Conservation (phyloP, 2,329 filamentous ascomycete genomes). For the Neonectria punicea region DNA sequence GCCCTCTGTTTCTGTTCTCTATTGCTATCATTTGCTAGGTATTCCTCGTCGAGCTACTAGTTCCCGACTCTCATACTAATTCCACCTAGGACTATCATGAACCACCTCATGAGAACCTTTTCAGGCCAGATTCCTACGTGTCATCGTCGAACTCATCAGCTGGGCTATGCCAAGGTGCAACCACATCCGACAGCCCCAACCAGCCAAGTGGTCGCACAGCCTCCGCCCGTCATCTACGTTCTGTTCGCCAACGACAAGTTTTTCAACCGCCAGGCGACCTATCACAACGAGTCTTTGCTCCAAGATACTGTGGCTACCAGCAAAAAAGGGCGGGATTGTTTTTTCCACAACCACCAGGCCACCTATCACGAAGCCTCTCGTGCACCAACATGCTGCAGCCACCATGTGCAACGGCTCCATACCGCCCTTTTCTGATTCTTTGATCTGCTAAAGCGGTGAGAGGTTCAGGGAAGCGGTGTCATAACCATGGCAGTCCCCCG, state of each 20-base stretch:
- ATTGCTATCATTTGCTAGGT: too few relatives aligned
- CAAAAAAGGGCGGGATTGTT: slow-evolving; percentile 22
- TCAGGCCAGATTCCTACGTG: too few relatives aligned
- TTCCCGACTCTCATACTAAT: slow-evolving; percentile 17
- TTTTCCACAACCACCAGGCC: background rate
- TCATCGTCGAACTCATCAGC: too few relatives aligned
- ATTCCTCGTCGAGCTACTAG: too few relatives aligned
- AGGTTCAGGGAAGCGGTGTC: background rate
- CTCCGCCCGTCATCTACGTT: background rate
- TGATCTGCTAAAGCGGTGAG: background rate
- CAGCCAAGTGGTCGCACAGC: too few relatives aligned
- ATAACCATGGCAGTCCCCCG: background rate
- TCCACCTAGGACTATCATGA: too few relatives aligned
- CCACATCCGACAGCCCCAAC: too few relatives aligned
- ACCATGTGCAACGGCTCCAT: background rate
- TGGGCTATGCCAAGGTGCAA: too few relatives aligned
- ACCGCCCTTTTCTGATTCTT: background rate
- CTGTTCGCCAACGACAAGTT: background rate
- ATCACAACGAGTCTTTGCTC: background rate
- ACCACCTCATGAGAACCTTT: too few relatives aligned
- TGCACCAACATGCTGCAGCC: background rate
- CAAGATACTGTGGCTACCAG: background rate
- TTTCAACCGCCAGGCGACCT: background rate
- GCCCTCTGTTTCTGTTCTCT: too few relatives aligned
- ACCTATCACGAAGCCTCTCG: background rate